Percentiles rank a stretch among this genome's conserved stretches.
Evolutionary conservation across 768 basidiomycete genomes (phyloP).

Genomic region (Suillus cothurnatus): DNA sequence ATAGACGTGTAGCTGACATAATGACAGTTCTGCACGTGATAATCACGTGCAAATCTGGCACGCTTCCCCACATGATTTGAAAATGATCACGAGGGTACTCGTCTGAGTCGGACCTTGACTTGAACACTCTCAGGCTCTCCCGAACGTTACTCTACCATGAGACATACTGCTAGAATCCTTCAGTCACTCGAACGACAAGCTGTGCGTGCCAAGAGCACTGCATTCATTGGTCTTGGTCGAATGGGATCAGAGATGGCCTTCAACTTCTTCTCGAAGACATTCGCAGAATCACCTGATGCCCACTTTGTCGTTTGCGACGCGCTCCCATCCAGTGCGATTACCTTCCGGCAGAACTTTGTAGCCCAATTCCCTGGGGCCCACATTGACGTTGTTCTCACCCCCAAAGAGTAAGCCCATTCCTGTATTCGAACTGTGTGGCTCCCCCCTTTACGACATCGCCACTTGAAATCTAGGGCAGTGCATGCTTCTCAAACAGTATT

Average conservation of each 20-base stretch:
- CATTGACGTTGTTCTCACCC: conserved; percentile 60
- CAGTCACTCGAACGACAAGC: conserved; percentile 38
- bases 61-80: conserved; percentile 9
- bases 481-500: conserved; percentile 65
- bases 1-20: conserved; percentile 16
- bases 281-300: conserved; percentile 51
- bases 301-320: conserved; percentile 83
- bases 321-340: conserved; percentile 53
- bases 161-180: conserved; percentile 47
- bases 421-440: neutral
- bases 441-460: conserved; percentile 15
- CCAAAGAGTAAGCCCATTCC: conserved; percentile 65
- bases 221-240: conserved; percentile 84
- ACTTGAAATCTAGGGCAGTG: conserved; percentile 53
- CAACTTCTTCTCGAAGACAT: conserved; percentile 80
- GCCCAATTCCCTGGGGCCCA: conserved; percentile 59
- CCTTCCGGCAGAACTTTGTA: conserved; percentile 59
- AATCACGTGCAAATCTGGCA: neutral
- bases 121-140: neutral
- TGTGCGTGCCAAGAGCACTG: conserved; percentile 53
- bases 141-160: conserved; percentile 42
- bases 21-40: neutral
- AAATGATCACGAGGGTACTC: neutral
- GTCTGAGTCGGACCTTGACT: neutral
- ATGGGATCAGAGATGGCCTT: conserved; percentile 90